Evolutionary conservation across 2,329 filamentous ascomycete species (phyloP).

Genomic region (Fusarium redolens): DNA sequence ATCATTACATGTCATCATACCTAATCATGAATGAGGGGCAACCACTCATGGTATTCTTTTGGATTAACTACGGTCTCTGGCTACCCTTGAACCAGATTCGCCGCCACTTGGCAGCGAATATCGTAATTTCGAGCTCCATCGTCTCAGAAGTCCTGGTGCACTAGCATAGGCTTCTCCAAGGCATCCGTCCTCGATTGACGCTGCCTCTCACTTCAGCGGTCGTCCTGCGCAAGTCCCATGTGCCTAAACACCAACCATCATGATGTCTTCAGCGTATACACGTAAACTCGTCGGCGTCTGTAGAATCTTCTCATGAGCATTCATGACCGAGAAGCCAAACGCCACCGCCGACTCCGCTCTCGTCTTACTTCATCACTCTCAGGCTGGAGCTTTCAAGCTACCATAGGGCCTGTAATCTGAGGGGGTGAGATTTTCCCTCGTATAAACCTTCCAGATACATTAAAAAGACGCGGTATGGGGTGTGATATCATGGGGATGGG

Average conservation of each 20-base stretch:
- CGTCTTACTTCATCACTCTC: constrained; percentile 47
- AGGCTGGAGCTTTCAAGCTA: constrained; percentile 76
- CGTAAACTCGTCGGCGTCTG: constrained; percentile 35
- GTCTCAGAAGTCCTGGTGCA: constrained; percentile 43
- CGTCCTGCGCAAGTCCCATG: constrained; percentile 37
- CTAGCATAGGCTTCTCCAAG: constrained; percentile 44
- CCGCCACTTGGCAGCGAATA: constrained; percentile 45
- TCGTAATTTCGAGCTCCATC: constrained; percentile 42
- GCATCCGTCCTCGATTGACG: constrained; percentile 33
- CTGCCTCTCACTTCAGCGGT: constrained; percentile 35
- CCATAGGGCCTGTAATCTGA: constrained; percentile 62
- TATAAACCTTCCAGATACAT: constrained; percentile 54
- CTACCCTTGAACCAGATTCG: constrained; percentile 36
- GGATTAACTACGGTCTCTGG: constrained; percentile 42
- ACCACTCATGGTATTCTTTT: constrained; percentile 39
- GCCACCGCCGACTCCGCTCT: constrained; percentile 40
- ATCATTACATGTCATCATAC: constrained; percentile 7
- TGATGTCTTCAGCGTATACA: constrained; percentile 40
- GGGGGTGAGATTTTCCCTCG: constrained; percentile 43
- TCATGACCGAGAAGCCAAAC: constrained; percentile 30
- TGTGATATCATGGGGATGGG: constrained; percentile 48
- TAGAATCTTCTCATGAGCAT: constrained; percentile 30
- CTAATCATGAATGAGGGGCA: constrained; percentile 31
- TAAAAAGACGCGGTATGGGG: constrained; percentile 49
- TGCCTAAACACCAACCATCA: constrained; percentile 41